A percentile compares a stretch with the other conserved stretches of the same genome.
phyloP scores from a whole-genome alignment of 2,329 filamentous ascomycete species.

The Colletotrichum sp. region DNA sequence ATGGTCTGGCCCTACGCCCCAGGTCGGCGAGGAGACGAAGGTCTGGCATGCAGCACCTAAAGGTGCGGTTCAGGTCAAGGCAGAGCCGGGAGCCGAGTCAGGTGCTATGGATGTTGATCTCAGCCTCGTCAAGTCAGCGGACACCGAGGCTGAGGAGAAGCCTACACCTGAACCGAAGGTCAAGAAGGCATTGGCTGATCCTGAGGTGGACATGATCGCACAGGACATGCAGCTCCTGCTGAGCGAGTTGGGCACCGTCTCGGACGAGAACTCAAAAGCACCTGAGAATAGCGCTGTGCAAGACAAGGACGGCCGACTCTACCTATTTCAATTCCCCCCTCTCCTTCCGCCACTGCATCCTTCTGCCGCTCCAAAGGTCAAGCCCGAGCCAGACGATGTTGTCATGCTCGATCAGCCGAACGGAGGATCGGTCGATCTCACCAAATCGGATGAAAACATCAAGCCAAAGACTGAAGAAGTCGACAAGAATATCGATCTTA shows the following conservation, averaged over 20 bases:
- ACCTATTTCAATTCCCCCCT: slow-evolving; percentile 70
- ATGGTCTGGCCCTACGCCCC: slow-evolving; percentile 29
- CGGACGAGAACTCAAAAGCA: slow-evolving; percentile 24
- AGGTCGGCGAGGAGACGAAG: slow-evolving; percentile 36
- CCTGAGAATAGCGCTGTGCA: slow-evolving; percentile 23
- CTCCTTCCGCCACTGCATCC: slow-evolving; percentile 61
- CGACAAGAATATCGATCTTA: slow-evolving; percentile 31
- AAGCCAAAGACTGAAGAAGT: slow-evolving; percentile 23
- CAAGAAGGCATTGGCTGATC: slow-evolving; percentile 36
- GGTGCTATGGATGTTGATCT: slow-evolving; percentile 42
- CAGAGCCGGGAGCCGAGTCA: slow-evolving; percentile 47
- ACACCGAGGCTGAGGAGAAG: slow-evolving; percentile 28
- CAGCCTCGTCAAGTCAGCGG: slow-evolving; percentile 33
- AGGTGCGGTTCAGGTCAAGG: slow-evolving; percentile 45
- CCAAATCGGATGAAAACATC: slow-evolving; percentile 27
- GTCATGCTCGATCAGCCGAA: slow-evolving; percentile 40
- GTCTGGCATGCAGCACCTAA: slow-evolving; percentile 49
- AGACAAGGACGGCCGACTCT: slow-evolving; percentile 55
- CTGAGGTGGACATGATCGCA: slow-evolving; percentile 43
- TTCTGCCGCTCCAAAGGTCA: slow-evolving; percentile 37
- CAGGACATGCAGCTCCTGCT: slow-evolving; percentile 47
- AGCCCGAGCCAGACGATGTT: slow-evolving; percentile 46
- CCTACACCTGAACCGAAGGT: slow-evolving; percentile 25
- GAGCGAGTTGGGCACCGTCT: slow-evolving; percentile 45
- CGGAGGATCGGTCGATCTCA: slow-evolving; percentile 46